A percentile compares a stretch with the other conserved stretches of the same genome.
phyloP scores from a whole-genome alignment of 208 protist genomes.

The Acanthamoeba castellanii region DNA sequence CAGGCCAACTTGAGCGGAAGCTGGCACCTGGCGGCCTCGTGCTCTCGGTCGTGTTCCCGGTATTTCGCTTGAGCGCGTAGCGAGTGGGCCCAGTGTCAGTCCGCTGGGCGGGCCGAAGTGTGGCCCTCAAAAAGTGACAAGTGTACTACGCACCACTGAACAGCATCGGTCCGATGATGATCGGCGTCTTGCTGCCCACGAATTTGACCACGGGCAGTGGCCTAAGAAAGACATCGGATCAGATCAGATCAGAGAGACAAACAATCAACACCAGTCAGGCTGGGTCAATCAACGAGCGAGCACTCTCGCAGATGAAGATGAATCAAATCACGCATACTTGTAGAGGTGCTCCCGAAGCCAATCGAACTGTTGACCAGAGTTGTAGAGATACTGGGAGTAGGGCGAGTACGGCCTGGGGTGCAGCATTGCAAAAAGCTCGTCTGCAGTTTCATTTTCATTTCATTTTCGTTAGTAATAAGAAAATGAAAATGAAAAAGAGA shows the following conservation, averaged over 20 bases:
- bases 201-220: background rate
- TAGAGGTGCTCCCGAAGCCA: background rate
- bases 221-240: background rate
- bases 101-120: too few relatives aligned
- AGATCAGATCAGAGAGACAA: too few relatives aligned
- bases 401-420: background rate
- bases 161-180: background rate
- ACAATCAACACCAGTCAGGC: background rate
- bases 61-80: background rate
- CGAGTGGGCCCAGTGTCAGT: too few relatives aligned
- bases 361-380: background rate
- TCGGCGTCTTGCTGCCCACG: background rate
- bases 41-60: background rate
- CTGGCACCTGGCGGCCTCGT: background rate
- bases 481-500: background rate
- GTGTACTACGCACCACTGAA: too few relatives aligned
- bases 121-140: too few relatives aligned
- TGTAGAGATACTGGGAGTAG: background rate
- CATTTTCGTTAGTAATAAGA: background rate
- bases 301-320: background rate
- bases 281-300: too few relatives aligned
- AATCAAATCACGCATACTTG: too few relatives aligned
- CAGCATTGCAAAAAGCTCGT: background rate
- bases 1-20: slow-evolving; percentile 95
- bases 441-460: background rate